Conservation (phyloP, 371 early-diverging fungal genomes). For the Actinomucor elegans region DNA sequence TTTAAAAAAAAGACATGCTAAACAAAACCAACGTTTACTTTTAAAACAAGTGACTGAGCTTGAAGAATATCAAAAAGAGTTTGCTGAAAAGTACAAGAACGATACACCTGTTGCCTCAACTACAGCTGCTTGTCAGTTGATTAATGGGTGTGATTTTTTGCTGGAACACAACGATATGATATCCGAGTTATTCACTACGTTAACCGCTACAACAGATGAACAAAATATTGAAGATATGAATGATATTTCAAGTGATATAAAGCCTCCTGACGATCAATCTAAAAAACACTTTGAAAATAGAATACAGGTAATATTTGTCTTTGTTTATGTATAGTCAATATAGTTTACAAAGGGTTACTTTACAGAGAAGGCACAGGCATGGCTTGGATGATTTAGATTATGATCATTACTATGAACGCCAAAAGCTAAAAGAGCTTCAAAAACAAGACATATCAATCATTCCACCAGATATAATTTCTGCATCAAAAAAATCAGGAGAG, state of each 20-base stretch:
- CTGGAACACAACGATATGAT: not conserved
- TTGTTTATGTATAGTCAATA: too few relatives aligned
- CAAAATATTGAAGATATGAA: too few relatives aligned
- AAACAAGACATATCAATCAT: not conserved
- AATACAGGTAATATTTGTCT: too few relatives aligned
- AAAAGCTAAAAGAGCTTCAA: not conserved
- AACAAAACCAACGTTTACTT: slow-evolving; percentile 3
- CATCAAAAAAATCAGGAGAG: too few relatives aligned
- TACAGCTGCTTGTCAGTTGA: slow-evolving; percentile 2
- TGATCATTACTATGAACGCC: not conserved
- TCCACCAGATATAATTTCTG: too few relatives aligned
- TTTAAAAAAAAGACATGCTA: not conserved
- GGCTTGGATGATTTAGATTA: not conserved
- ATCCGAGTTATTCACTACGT: not conserved
- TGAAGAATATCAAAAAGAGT: slow-evolving; percentile 1
- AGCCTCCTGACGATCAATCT: not conserved
- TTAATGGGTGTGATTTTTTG: slow-evolving; percentile 7
- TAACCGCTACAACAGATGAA: not conserved
- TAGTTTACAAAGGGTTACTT: too few relatives aligned
- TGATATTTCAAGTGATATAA: not conserved
- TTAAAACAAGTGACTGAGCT: slow-evolving; percentile 9
- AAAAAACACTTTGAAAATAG: too few relatives aligned
- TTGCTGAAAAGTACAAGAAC: not conserved
- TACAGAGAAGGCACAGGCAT: not conserved
- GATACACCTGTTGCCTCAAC: not conserved